These are phyloP conservation scores for Marchantia paleacea DNA, from an alignment of 225 moss, liverwort and hornwort species.

Conservation along the genomic window DNA sequence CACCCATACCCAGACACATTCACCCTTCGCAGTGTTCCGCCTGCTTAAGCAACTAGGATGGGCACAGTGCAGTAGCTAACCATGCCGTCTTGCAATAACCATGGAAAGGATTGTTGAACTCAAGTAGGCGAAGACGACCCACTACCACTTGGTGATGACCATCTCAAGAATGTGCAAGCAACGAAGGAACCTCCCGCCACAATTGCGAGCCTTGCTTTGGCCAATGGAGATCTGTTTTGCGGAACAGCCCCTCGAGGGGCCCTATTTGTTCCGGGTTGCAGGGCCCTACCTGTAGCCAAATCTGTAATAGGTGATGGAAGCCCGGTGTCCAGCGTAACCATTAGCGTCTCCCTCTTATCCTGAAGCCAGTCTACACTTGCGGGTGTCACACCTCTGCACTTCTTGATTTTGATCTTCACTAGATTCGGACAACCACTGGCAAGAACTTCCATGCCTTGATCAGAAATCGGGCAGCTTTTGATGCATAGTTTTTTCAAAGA, in stretches of 20 bases:
- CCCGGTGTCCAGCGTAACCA: constrained; percentile 80
- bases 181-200: constrained; percentile 62
- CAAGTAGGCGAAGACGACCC: constrained; percentile 82
- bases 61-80: background rate
- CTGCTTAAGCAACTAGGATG: background rate
- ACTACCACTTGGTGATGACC: constrained; percentile 53
- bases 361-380: constrained; percentile 80
- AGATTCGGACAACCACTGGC: constrained; percentile 87
- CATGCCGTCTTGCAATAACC: background rate
- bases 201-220: constrained; percentile 83
- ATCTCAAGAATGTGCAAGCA: constrained; percentile 82
- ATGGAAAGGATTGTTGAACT: constrained; percentile 31
- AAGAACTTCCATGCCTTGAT: constrained; percentile 89
- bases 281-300: constrained; percentile 44
- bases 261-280: constrained; percentile 44
- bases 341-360: constrained; percentile 65
- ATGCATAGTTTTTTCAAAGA: constrained; percentile 94
- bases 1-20: background rate
- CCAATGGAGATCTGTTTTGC: constrained; percentile 64
- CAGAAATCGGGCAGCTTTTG: constrained; percentile 92
- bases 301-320: constrained; percentile 42
- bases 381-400: constrained; percentile 77
- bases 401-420: constrained; percentile 97
- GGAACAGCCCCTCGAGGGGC: constrained; percentile 48
- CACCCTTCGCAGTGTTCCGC: background rate